A percentile compares a stretch with the other conserved stretches of the same genome.
Conservation (phyloP, 2,329 filamentous ascomycete species). For the Aspergillus luchuensis region DNA sequence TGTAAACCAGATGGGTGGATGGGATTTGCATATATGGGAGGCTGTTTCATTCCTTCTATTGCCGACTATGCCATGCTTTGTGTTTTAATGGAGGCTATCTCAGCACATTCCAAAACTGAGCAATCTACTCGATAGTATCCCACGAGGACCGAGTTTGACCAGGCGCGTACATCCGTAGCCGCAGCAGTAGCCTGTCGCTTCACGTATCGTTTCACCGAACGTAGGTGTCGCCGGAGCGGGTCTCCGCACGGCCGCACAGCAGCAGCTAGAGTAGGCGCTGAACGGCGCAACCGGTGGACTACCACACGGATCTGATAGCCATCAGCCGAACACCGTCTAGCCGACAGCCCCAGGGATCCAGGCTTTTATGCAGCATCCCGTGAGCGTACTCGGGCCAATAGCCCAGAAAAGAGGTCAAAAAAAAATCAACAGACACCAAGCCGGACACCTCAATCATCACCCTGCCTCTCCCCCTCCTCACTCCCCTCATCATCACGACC, state of each 20-base stretch:
- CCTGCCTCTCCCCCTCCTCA: constrained; percentile 7
- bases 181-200: no score
- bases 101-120: not conserved
- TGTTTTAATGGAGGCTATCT: not conserved
- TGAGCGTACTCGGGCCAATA: no score
- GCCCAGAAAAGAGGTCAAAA: not conserved
- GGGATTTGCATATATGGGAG: constrained; percentile 6
- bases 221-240: no score
- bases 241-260: no score
- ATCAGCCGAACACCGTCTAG: no score
- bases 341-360: no score
- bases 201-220: no score
- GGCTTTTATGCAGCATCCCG: no score
- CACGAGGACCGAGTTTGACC: not conserved
- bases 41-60: not conserved
- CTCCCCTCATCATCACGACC: constrained; percentile 20
- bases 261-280: no score
- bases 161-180: not conserved
- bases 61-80: not conserved
- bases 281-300: no score
- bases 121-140: not conserved
- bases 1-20: not conserved
- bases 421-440: not conserved
- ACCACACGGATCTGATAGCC: no score
- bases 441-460: constrained; percentile 30